These are phyloP conservation scores for Fragilariopsis cylindrus DNA, from an alignment of 108 stramenopile species.

Conservation along the genomic window DNA sequence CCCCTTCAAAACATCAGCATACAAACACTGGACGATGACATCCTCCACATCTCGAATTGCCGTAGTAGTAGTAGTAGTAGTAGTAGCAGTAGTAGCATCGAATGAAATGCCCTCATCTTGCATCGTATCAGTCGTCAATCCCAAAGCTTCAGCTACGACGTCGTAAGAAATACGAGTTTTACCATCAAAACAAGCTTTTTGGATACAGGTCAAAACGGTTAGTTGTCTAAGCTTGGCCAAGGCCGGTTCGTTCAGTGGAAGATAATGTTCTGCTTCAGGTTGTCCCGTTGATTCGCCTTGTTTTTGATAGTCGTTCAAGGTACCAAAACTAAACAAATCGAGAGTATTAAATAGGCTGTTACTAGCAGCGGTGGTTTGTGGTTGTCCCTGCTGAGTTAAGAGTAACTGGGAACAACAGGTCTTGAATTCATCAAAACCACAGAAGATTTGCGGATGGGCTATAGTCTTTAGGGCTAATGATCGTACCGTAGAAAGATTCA, in stretches of 20 bases:
- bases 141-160: slow-evolving; percentile 19
- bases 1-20: slow-evolving; percentile 36
- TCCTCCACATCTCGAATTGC: slow-evolving; percentile 35
- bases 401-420: not conserved
- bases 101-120: no score
- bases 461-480: slow-evolving; percentile 40
- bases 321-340: slow-evolving; percentile 59
- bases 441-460: slow-evolving; percentile 44
- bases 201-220: slow-evolving; percentile 40
- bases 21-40: slow-evolving; percentile 41
- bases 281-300: not conserved
- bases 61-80: not conserved
- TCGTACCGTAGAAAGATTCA: slow-evolving; percentile 35
- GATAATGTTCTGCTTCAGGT: slow-evolving; percentile 14
- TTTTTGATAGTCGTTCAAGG: slow-evolving; percentile 22
- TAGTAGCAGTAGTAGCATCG: no score
- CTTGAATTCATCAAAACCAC: slow-evolving; percentile 54
- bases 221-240: slow-evolving; percentile 49
- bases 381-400: not conserved
- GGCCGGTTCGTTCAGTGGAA: slow-evolving; percentile 41
- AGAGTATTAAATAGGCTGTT: slow-evolving; percentile 33
- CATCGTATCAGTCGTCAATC: slow-evolving; percentile 4
- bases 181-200: slow-evolving; percentile 34
- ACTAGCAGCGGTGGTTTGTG: not conserved
- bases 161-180: slow-evolving; percentile 28